phyloP scores from a whole-genome alignment of 371 early-diverging fungal genomes.

The Entomophthora muscae region DNA sequence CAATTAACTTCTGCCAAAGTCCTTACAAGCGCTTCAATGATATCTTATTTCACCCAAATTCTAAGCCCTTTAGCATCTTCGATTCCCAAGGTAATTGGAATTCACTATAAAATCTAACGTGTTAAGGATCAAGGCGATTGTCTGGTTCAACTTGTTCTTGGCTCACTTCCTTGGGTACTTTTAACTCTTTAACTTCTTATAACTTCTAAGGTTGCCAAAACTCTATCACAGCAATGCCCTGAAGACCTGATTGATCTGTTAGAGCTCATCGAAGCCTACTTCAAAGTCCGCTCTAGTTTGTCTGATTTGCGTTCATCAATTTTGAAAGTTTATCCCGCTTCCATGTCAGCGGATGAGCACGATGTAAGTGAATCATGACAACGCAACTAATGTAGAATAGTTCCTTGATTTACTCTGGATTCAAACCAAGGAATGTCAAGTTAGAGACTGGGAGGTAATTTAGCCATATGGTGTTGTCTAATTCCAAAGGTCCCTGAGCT shows the following conservation, averaged over 20 bases:
- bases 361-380: constrained; percentile 25
- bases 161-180: constrained; percentile 59
- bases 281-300: constrained; percentile 28
- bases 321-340: constrained; percentile 30
- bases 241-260: constrained; percentile 38
- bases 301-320: constrained; percentile 22
- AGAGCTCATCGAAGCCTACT: constrained; percentile 35
- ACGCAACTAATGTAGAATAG: constrained; percentile 16
- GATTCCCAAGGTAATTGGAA: neutral
- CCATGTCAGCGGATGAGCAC: constrained; percentile 22
- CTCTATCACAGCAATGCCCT: constrained; percentile 30
- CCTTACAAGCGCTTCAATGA: constrained; percentile 37
- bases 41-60: constrained; percentile 6
- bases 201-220: constrained; percentile 23
- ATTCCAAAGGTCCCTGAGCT: neutral
- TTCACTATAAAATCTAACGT: neutral
- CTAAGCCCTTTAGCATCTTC: constrained; percentile 2
- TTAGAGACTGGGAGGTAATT: constrained; percentile 38
- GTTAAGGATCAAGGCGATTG: constrained; percentile 45
- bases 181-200: neutral
- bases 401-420: constrained; percentile 44
- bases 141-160: constrained; percentile 44
- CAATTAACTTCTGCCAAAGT: constrained; percentile 63
- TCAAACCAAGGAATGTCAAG: constrained; percentile 34
- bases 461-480: neutral